These are phyloP conservation scores for Exserohilum turcica DNA, from an alignment of 2,329 filamentous ascomycete species.

Conservation along the genomic window DNA sequence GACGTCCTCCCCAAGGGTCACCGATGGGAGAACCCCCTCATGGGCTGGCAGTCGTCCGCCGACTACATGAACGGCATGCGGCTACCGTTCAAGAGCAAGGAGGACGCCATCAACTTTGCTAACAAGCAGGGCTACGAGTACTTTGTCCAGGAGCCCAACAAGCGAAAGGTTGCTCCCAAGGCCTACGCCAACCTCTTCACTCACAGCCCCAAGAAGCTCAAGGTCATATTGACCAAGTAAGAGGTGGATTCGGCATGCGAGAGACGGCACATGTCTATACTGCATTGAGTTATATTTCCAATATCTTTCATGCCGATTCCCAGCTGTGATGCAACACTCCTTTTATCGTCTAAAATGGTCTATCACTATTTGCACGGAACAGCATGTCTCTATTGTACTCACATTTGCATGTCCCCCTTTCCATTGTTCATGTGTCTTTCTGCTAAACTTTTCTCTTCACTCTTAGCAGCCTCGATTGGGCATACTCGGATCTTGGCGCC, in stretches of 20 bases:
- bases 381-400: background rate
- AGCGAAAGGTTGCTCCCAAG: constrained; percentile 84
- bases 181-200: constrained; percentile 97
- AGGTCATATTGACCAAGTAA: constrained; percentile 80
- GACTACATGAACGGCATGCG: constrained; percentile 95
- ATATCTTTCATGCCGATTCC: background rate
- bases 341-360: background rate
- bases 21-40: constrained; percentile 97
- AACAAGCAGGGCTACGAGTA: constrained; percentile 99
- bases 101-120: constrained; percentile 92
- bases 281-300: constrained; percentile 15
- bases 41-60: constrained; percentile 97
- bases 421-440: background rate
- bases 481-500: background rate
- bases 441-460: background rate
- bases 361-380: background rate
- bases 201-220: constrained; percentile 83
- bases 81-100: constrained; percentile 87
- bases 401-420: background rate
- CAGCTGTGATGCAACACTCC: background rate
- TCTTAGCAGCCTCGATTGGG: background rate
- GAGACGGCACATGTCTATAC: constrained; percentile 37
- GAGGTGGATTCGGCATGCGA: constrained; percentile 1
- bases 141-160: constrained; percentile 96
- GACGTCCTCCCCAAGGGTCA: constrained; percentile 90